Evolutionary conservation across 352 stramenopile species (phyloP).

Genomic region (Phytophthora idaei): DNA sequence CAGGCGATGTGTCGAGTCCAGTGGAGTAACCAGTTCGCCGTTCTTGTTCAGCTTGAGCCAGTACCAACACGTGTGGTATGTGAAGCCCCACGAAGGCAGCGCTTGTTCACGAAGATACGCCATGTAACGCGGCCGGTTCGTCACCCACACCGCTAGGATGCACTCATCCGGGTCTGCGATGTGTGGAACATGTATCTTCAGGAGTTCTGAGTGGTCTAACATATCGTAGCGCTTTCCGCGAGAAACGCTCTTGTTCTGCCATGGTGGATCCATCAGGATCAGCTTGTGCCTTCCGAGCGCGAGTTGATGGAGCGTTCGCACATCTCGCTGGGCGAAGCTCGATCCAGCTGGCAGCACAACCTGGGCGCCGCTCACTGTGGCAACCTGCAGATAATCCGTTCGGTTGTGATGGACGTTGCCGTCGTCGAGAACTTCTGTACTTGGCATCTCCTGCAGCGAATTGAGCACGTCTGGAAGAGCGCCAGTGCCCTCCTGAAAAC

Average conservation of each 20-base stretch:
- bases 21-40: conserved; percentile 61
- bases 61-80: conserved; percentile 65
- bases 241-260: conserved; percentile 79
- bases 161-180: conserved; percentile 46
- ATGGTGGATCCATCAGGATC: conserved; percentile 77
- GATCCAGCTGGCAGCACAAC: conserved; percentile 33
- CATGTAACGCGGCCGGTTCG: conserved; percentile 65
- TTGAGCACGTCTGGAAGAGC: conserved; percentile 8
- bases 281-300: conserved; percentile 27
- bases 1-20: conserved; percentile 66
- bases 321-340: conserved; percentile 35
- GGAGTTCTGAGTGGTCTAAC: conserved; percentile 64
- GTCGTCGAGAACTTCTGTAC: conserved; percentile 12
- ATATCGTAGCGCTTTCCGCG: conserved; percentile 60
- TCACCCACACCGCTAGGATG: conserved; percentile 78
- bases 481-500: conserved; percentile 5
- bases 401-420: conserved; percentile 25
- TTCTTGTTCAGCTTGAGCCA: conserved; percentile 74
- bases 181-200: conserved; percentile 45
- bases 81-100: conserved; percentile 67
- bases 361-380: conserved; percentile 2
- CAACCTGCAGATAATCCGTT: conserved; percentile 25
- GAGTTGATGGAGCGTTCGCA: conserved; percentile 30
- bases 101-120: conserved; percentile 61
- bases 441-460: conserved; percentile 7